Percentiles rank a stretch among this genome's conserved stretches.
phyloP scores from a whole-genome alignment of 2,329 filamentous ascomycete species.

The Dactylellina haptotyla region DNA sequence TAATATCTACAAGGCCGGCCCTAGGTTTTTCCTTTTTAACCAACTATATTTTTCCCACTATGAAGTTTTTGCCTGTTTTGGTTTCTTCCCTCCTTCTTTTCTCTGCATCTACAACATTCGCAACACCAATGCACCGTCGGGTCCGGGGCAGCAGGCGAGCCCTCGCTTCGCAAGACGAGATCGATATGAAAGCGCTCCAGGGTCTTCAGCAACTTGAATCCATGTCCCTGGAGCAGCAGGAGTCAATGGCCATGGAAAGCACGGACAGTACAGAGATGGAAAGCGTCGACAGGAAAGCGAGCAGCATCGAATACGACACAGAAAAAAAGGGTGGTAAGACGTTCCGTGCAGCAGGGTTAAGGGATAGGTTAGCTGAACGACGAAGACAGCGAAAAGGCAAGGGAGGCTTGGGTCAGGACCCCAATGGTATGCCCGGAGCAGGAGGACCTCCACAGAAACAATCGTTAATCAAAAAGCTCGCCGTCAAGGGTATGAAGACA shows the following conservation, averaged over 20 bases:
- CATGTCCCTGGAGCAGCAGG: background rate
- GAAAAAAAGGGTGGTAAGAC: background rate
- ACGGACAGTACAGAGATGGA: background rate
- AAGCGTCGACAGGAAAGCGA: background rate
- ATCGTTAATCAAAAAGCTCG: constrained; percentile 25
- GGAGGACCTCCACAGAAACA: background rate
- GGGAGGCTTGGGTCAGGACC: background rate
- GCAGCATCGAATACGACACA: background rate
- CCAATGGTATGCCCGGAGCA: background rate
- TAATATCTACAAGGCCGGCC: constrained; percentile 24
- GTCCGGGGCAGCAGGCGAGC: background rate
- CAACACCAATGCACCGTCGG: constrained; percentile 2
- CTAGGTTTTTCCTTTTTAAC: constrained; percentile 14
- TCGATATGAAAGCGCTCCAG: constrained; percentile 5
- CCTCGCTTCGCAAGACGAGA: background rate
- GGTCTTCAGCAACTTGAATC: constrained; percentile 6
- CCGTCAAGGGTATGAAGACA: constrained; percentile 15
- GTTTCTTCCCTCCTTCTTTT: constrained; percentile 19
- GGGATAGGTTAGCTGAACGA: background rate
- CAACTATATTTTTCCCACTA: constrained; percentile 3
- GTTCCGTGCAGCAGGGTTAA: background rate
- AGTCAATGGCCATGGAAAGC: background rate
- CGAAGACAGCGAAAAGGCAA: background rate
- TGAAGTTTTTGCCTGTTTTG: constrained; percentile 21
- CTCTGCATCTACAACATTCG: constrained; percentile 8